These are phyloP conservation scores for Triglochin maritima DNA, from an alignment of 106 monocot species.

Conservation along the genomic window DNA sequence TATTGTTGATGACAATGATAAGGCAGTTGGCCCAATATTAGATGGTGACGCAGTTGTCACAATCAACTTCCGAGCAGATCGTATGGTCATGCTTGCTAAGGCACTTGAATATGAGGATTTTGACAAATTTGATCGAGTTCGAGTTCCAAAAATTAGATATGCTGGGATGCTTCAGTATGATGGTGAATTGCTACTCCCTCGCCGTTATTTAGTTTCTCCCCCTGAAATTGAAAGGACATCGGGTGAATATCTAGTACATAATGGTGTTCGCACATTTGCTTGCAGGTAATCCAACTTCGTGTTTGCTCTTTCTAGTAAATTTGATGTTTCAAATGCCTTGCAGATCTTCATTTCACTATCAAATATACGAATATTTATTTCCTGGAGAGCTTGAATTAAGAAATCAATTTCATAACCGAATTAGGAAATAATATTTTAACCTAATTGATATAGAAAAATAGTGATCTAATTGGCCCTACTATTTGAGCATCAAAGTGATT, in stretches of 20 bases:
- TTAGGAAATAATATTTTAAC: too few relatives aligned
- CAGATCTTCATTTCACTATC: neutral
- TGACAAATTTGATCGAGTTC: constrained; percentile 84
- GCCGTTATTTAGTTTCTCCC: constrained; percentile 72
- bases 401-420: too few relatives aligned
- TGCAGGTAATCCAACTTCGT: constrained; percentile 48
- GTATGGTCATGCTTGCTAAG: constrained; percentile 94
- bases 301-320: neutral
- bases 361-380: too few relatives aligned
- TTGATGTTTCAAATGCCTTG: neutral
- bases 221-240: constrained; percentile 96
- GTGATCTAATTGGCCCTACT: too few relatives aligned
- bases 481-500: too few relatives aligned
- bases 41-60: constrained; percentile 99
- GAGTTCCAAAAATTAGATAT: constrained; percentile 77
- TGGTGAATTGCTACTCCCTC: constrained; percentile 87
- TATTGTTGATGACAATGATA: constrained; percentile 71
- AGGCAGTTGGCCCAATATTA: constrained; percentile 73
- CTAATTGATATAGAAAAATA: too few relatives aligned
- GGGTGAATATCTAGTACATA: constrained; percentile 93
- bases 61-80: constrained; percentile 90
- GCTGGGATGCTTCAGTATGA: constrained; percentile 99
- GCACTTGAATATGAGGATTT: constrained; percentile 91
- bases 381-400: too few relatives aligned
- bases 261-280: constrained; percentile 84